Base-by-base conservation (phyloP, 371 early-diverging fungal genomes). In the Rhizopus stolonifer region DNA sequence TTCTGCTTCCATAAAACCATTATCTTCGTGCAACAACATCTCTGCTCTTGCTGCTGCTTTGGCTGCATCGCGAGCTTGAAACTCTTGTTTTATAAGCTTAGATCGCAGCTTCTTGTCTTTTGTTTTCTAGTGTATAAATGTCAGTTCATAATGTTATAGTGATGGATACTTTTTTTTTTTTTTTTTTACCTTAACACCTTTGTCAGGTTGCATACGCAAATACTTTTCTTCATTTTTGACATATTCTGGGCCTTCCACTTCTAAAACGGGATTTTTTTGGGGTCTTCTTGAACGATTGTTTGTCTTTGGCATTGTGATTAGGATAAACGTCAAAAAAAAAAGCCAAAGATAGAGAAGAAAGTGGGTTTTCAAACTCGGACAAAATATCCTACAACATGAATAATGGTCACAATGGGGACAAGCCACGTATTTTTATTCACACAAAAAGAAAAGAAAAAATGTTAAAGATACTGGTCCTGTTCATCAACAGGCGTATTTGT, bases 1-100 rank as follows among this genome's bases (percentile, higher is more conserved):
- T 61, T 95, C 95, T 2, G 93, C 90, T 69, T 93, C 93, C 32
- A 99, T 65, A 54, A 61, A 88, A 49, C 81, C 95, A 1, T 78
- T 84, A 17, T 87, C 84, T 64, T 91, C 87, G 1, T 87, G 78
- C 40, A 89, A 70, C 40, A 96, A 77, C 51, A 91, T 56, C 52
- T 92, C 93, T 22, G 88, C 69, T 45, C 87, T 81, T 0, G 90
- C 92, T 1, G 93, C 93, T 49, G 87, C 81, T 39, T 69, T 55
- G 10, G 86, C 87, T 8, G 91, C 93, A 23, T 87, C 88, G n/a
- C 82, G 62, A 34, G 67, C 73, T 36, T 79, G 71, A 34, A 78
- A 80, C 53, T 87, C 84, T 52, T 79, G 75, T 49, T 78, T 78
- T 29, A 79, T 69, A 44, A 89, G 65, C 11, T 73, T 72, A 13